phyloP scores from a whole-genome alignment of 768 basidiomycete genomes.

The Lactifluus hygrophoroides region DNA sequence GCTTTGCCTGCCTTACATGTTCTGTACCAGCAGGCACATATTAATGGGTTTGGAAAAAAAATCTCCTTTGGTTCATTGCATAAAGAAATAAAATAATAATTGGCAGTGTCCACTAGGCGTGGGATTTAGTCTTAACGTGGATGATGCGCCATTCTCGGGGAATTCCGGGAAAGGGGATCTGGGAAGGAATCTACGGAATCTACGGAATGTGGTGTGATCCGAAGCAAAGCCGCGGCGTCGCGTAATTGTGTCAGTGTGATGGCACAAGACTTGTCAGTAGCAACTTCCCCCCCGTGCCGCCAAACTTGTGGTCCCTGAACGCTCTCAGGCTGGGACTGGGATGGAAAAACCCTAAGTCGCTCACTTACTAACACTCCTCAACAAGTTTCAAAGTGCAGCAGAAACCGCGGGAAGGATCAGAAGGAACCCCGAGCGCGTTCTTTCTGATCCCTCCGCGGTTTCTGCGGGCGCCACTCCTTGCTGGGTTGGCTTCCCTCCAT shows the following conservation, averaged over 20 bases:
- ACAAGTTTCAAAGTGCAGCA: conserved; percentile 14
- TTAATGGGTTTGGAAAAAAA: no score
- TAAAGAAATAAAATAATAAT: no score
- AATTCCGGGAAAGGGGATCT: conserved; percentile 2
- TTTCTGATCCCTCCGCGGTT: conserved; percentile 19
- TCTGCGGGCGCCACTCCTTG: conserved; percentile 18
- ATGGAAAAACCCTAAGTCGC: conserved; percentile 10
- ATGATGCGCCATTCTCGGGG: conserved; percentile 10
- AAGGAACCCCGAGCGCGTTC: conserved; percentile 18
- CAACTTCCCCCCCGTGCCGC: conserved; percentile 6
- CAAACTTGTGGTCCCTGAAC: conserved; percentile 13
- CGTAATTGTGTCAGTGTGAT: conserved; percentile 1
- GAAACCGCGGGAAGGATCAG: no score
- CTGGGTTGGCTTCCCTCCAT: conserved; percentile 19
- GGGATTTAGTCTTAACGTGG: no score
- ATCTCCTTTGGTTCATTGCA: no score
- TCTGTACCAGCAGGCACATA: no score
- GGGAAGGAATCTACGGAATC: conserved; percentile 14
- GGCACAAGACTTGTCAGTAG: conserved; percentile 3
- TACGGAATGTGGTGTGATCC: conserved; percentile 12
- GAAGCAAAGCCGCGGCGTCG: conserved; percentile 16
- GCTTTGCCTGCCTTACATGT: no score
- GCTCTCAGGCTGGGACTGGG: background rate
- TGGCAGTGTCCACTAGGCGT: no score
- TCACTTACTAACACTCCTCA: background rate